Evolutionary conservation across 768 basidiomycete genomes (phyloP).

Genomic region (Tricholoma terreum): DNA sequence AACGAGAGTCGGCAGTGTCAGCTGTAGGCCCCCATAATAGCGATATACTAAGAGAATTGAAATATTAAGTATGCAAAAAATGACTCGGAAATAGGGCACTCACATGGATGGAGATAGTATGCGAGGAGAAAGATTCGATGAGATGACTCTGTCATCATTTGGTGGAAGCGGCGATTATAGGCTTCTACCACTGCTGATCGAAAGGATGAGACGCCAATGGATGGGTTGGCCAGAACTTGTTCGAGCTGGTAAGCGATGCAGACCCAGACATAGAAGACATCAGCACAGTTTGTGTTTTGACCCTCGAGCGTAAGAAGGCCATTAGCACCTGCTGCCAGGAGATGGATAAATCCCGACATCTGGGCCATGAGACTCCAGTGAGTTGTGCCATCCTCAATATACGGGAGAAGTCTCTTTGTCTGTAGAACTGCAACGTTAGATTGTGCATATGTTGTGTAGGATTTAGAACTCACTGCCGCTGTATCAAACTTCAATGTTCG

Average conservation of each 20-base stretch:
- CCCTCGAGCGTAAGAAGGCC: slow-evolving; percentile 26
- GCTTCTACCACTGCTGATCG: slow-evolving; percentile 16
- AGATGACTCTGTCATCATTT: slow-evolving; percentile 30
- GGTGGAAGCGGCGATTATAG: slow-evolving; percentile 25
- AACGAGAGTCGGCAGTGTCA: slow-evolving; percentile 15
- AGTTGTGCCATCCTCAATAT: slow-evolving; percentile 9
- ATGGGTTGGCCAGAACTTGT: slow-evolving; percentile 13
- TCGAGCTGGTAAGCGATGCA: slow-evolving; percentile 27
- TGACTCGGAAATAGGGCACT: too few species aligned
- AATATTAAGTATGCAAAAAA: too few species aligned
- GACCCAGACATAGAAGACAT: slow-evolving; percentile 29
- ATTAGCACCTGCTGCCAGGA: slow-evolving; percentile 18
- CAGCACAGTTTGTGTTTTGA: slow-evolving; percentile 25
- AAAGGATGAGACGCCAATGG: not conserved
- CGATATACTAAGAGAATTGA: too few species aligned
- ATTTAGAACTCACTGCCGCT: slow-evolving; percentile 16
- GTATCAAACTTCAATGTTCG: slow-evolving; percentile 21
- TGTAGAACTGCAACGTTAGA: slow-evolving; percentile 3
- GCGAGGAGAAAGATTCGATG: slow-evolving; percentile 23
- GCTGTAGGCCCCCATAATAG: slow-evolving; percentile 15
- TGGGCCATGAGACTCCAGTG: slow-evolving; percentile 16
- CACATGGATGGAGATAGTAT: slow-evolving; percentile 28
- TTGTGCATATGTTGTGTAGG: not conserved
- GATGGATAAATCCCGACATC: slow-evolving; percentile 15
- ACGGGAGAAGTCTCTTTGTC: slow-evolving; percentile 21